Percentiles rank a stretch among this genome's conserved stretches.
phyloP scores from a whole-genome alignment of 495 filamentous ascomycete species.

The Aspergillus panamensis region DNA sequence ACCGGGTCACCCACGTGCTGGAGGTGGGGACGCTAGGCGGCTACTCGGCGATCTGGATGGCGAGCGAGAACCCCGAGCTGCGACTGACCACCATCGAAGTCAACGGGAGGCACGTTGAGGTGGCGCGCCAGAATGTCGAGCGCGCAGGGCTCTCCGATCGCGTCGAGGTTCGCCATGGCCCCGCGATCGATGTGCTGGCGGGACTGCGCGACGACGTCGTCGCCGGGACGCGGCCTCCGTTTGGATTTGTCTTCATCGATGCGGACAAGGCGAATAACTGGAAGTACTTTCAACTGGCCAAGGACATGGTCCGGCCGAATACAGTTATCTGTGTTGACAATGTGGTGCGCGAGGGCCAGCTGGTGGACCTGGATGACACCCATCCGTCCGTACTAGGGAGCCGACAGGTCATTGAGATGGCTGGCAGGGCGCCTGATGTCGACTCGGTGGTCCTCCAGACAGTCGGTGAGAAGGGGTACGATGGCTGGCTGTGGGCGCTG shows the following conservation, averaged over 20 bases:
- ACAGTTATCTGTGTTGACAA: conserved; percentile 48
- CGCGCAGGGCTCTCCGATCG: conserved; percentile 27
- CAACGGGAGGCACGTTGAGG: conserved; percentile 33
- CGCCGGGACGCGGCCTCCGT: conserved; percentile 26
- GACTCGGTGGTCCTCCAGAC: conserved; percentile 49
- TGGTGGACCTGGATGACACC: no score
- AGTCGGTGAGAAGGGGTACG: conserved; percentile 50
- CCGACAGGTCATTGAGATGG: conserved; percentile 41
- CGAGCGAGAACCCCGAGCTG: conserved; percentile 31
- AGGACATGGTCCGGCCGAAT: conserved; percentile 24
- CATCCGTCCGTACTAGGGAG: conserved; percentile 1
- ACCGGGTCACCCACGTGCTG: conserved; percentile 39
- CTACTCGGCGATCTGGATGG: conserved; percentile 52
- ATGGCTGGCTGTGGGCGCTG: conserved; percentile 45
- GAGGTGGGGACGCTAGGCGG: conserved; percentile 53
- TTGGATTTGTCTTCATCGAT: conserved; percentile 53
- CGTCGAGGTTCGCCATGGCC: conserved; percentile 45
- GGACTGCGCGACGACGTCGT: conserved; percentile 32
- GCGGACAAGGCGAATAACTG: conserved; percentile 48
- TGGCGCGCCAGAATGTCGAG: conserved; percentile 43
- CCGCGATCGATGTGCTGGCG: conserved; percentile 43
- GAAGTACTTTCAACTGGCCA: conserved; percentile 46
- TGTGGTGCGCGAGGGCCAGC: conserved; percentile 30
- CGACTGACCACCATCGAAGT: conserved; percentile 48
- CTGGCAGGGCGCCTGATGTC: conserved; percentile 42